A percentile compares a stretch with the other conserved stretches of the same genome.
Evolutionary conservation across 2,329 filamentous ascomycete genomes (phyloP).

Genomic region (Phoma herbarum): DNA sequence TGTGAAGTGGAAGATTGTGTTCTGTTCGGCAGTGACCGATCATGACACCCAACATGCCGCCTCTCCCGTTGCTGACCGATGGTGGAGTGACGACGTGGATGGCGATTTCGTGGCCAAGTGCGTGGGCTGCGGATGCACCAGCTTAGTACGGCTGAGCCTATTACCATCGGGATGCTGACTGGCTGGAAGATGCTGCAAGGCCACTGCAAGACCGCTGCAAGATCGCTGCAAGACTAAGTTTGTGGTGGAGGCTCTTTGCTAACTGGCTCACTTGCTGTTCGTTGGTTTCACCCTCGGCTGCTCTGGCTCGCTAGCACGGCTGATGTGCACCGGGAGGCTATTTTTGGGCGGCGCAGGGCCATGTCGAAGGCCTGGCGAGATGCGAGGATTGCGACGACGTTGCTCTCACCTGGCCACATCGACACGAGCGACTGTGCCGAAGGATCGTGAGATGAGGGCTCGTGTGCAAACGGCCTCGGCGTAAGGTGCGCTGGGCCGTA

Average conservation of each 20-base stretch:
- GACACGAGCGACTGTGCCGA: neutral
- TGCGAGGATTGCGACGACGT: constrained; percentile 1
- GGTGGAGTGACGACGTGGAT: neutral
- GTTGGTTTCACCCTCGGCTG: neutral
- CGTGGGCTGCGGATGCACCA: neutral
- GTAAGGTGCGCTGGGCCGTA: neutral
- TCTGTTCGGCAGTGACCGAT: neutral
- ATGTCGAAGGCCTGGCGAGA: constrained; percentile 9
- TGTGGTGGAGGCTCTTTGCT: neutral
- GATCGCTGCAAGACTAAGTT: neutral
- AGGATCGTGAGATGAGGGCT: constrained; percentile 7
- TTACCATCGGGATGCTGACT: neutral
- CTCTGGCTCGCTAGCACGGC: constrained; percentile 4
- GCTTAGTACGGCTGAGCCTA: neutral
- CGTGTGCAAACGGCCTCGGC: neutral
- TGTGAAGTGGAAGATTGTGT: neutral
- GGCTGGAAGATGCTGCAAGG: neutral
- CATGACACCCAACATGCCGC: neutral
- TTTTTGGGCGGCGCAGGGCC: constrained; percentile 11
- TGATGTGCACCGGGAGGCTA: constrained; percentile 21
- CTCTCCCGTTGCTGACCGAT: neutral
- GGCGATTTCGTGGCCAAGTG: neutral
- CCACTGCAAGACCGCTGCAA: neutral
- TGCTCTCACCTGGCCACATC: neutral
- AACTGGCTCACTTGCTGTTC: neutral